These are phyloP conservation scores for Yarrowia porcina DNA, from an alignment of 805 yeast species.

Conservation along the genomic window DNA sequence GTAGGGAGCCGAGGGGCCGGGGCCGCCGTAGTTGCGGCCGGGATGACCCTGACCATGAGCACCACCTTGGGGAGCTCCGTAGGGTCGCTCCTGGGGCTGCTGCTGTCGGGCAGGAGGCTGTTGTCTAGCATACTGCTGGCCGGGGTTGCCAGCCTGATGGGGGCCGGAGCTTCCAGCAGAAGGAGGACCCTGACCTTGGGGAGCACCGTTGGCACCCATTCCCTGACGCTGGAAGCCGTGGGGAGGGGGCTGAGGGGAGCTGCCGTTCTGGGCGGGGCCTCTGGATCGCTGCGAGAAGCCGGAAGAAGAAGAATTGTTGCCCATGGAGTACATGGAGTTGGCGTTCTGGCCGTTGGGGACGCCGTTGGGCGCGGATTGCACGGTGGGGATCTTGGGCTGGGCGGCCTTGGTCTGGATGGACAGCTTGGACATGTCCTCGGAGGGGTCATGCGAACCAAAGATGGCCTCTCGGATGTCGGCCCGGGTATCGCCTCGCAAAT, in stretches of 20 bases:
- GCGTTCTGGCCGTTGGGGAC: slow-evolving; percentile 14
- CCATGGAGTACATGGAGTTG: neutral
- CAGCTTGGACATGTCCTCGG: slow-evolving; percentile 26
- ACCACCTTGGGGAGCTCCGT: neutral
- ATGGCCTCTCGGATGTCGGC: slow-evolving; percentile 34
- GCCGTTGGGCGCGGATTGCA: neutral
- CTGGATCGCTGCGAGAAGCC: slow-evolving; percentile 8
- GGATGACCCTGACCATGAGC: slow-evolving; percentile 16
- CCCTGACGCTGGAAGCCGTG: slow-evolving; percentile 18
- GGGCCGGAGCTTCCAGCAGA: neutral
- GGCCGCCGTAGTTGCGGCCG: slow-evolving; percentile 6
- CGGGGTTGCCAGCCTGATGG: neutral
- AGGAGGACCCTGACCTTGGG: neutral
- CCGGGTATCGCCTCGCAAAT: slow-evolving; percentile 30
- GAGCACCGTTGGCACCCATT: slow-evolving; percentile 4
- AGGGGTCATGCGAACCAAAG: slow-evolving; percentile 31
- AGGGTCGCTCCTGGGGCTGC: slow-evolving; percentile 3
- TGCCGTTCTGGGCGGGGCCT: neutral
- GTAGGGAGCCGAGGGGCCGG: neutral
- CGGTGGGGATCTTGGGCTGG: slow-evolving; percentile 1
- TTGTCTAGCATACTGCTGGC: neutral
- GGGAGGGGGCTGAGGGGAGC: slow-evolving; percentile 12
- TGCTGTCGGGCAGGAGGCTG: neutral
- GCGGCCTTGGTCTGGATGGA: slow-evolving; percentile 1
- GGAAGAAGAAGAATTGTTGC: slow-evolving; percentile 17